Base-by-base conservation (phyloP, 768 basidiomycete species). In the Pisolithus orientalis region DNA sequence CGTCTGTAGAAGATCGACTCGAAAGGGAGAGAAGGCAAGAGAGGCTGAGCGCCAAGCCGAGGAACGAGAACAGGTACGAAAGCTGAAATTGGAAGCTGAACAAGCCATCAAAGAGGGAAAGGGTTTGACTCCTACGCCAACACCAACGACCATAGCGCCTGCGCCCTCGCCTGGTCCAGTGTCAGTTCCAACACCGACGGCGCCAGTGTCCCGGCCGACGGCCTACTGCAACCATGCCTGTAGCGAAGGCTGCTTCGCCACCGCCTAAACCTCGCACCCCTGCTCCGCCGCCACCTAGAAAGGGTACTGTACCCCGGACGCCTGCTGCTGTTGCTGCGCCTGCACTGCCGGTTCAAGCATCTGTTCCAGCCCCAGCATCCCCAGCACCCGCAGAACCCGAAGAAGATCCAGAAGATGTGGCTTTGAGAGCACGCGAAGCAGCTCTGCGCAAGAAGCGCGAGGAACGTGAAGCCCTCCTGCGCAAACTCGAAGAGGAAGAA, bases 1-100 rank as follows among this genome's bases (percentile, higher is more conserved):
- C 80, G 6, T 79, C 76, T 49, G 91, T 96, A 3, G 88, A 92
- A 63, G 89, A 94, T 57, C 75, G 95, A 10, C 77, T 98, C 5
- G 84, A 80, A 37, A 76, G 83, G 59, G 95, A n/a, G n/a, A n/a
- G 65, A 91, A 89, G 66, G 81, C 80, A 0, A 78, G n/a, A 51
- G 72, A 77, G 45, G 94, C 92, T 0, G 94, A 96, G 66, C 78
- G 78, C 56, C 84, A 88, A 59, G 86, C 87, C 2, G 86, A 87
- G 57, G 89, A 89, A 55, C 75, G 94, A 51, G 90, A 93, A 61
- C 76, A 77, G 46, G 65, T 80, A 39, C 76, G 95, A 43, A 76
- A 73, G 57, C 87, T 89, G 58, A 75, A 90, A 47, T 65, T 98
- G 38, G 88, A 87, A 43, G 80, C 75, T 34, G 93, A 90, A 68